Conservation (phyloP, 2,329 filamentous ascomycete genomes). For the Monosporascus sp. region DNA sequence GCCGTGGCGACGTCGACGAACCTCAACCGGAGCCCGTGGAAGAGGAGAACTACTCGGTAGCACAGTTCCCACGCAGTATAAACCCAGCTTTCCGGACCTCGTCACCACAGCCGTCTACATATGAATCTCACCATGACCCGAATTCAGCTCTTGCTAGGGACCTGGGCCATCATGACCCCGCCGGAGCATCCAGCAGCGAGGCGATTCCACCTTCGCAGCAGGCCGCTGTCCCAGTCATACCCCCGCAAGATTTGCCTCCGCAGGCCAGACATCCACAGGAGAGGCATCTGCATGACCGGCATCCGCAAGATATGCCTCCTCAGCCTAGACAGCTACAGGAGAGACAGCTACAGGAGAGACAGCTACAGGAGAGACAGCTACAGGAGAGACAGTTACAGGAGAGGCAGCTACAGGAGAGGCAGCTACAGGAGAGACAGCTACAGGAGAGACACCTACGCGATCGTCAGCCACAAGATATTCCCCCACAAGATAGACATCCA, state of each 20-base stretch:
- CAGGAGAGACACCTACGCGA: not conserved
- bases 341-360: not conserved
- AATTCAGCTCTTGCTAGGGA: conserved; percentile 67
- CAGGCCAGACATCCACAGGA: not conserved
- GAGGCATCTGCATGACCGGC: no score
- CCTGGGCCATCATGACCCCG: conserved; percentile 52
- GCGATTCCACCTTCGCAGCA: conserved; percentile 48
- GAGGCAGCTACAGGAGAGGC: no score
- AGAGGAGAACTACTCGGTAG: conserved; percentile 86
- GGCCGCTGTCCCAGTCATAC: conserved; percentile 17
- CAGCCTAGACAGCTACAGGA: not conserved
- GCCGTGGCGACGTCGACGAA: conserved; percentile 79
- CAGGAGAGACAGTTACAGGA: not conserved
- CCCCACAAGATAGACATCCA: not conserved
- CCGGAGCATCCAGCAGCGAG: conserved; percentile 43
- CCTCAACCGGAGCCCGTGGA: conserved; percentile 70
- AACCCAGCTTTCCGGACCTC: conserved; percentile 95
- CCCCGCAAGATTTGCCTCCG: conserved; percentile 1
- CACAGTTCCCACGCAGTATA: conserved; percentile 90
- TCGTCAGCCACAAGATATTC: not conserved
- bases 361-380: not conserved
- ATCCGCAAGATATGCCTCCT: not conserved
- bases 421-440: no score
- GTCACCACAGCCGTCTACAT: conserved; percentile 89
- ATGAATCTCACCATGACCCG: conserved; percentile 86